Evolutionary conservation across 164 flowering plant species (phyloP).

Genomic region (Vitis labrusca): DNA sequence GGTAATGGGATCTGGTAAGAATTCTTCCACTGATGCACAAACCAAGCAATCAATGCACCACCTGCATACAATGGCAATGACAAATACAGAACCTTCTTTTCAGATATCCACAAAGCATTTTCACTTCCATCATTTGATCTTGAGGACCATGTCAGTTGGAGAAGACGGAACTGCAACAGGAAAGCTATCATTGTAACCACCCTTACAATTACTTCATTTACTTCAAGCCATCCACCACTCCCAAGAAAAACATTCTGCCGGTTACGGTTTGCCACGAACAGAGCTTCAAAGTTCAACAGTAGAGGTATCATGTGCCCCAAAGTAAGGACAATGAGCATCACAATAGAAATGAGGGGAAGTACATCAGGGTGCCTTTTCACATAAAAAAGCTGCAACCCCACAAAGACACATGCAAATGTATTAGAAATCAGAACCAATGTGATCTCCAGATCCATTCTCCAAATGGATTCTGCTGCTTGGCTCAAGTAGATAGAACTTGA

Average conservation of each 20-base stretch:
- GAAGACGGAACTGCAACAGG: constrained; percentile 37
- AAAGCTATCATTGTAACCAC: constrained; percentile 44
- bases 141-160: constrained; percentile 40
- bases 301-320: constrained; percentile 49
- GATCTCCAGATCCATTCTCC: constrained; percentile 51
- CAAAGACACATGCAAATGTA: constrained; percentile 38
- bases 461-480: constrained; percentile 38
- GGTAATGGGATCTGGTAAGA: constrained; percentile 9
- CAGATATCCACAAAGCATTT: constrained; percentile 31
- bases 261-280: constrained; percentile 20
- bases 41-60: constrained; percentile 38
- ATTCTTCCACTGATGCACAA: constrained; percentile 19
- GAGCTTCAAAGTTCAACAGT: constrained; percentile 42
- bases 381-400: constrained; percentile 37
- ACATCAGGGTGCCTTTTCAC: constrained; percentile 34
- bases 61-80: constrained; percentile 30
- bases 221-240: constrained; percentile 47
- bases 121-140: constrained; percentile 21
- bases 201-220: constrained; percentile 42
- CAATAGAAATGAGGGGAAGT: constrained; percentile 36
- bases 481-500: constrained; percentile 20
- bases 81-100: constrained; percentile 31
- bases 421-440: constrained; percentile 38
- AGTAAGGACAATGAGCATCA: constrained; percentile 35
- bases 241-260: constrained; percentile 25